Base-by-base conservation (phyloP, 2,329 filamentous ascomycete species). In the Penicillium sp. region DNA sequence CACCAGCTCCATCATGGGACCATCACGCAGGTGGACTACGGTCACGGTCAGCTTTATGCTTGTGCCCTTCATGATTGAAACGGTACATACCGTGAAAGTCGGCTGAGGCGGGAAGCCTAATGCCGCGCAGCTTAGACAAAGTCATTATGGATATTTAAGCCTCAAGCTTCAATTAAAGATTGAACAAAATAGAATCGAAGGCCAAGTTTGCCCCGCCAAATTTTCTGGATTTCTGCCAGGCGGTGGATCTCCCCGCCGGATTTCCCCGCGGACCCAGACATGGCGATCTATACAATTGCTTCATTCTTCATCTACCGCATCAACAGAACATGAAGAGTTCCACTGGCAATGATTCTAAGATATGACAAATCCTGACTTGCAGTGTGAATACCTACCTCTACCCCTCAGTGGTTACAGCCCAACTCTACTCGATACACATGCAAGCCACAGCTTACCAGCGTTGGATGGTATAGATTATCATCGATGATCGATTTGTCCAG, bases 11-110 rank as follows among this genome's bases (percentile, higher is more conserved):
- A 88, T 86, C 80, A 78, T 83, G 57, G 83, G 78, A 21, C 83
- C 88, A 72, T 91, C 85, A 29, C 88, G 85, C 64, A 91, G 78
- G 73, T 91, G 88, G 66, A 91, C 88, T 65, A 65, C 31, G 54
- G 14, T 47, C 16, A 33, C 25, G 25, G 33, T 46, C 21, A 46
- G 43, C 25, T 47, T n/a, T 35, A 16, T 52, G 51, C 54, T 19
- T 29, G 11, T 31, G 25, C 11, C 47, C 29, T 11, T 29, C 9
- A 29, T 13, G n/a, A 39, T 25, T 47, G 9, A 11, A 39, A n/a
- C 42, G 25, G 16, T 3, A 57, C 72, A 55, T 72, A 77, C 72
- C 72, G 67, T 88, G 86, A 75, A 89, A 85, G 73, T 90, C 87
- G 52, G 87, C 87, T 60, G 85, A 79, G 23, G 87, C 81, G 50